A percentile compares a stretch with the other conserved stretches of the same genome.
Conservation (phyloP, 768 basidiomycete genomes). For the Panaeolus papilionaceus region DNA sequence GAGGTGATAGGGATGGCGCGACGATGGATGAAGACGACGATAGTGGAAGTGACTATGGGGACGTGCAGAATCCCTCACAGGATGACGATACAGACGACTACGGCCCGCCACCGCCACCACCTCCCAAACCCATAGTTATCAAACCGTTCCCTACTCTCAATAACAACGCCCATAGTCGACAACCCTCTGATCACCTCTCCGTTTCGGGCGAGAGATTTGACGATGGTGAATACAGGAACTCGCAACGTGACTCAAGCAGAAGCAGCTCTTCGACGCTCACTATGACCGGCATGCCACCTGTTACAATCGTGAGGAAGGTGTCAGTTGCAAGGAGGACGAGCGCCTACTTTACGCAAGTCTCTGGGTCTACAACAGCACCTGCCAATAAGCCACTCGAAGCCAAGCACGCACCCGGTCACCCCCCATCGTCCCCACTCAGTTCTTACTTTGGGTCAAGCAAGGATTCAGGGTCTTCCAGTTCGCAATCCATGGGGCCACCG, state of each 20-base stretch:
- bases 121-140: not conserved
- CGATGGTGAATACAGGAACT: conserved; percentile 20
- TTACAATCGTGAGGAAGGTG: conserved; percentile 51
- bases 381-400: conserved; percentile 16
- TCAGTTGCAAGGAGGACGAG: conserved; percentile 56
- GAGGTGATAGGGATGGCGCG: not conserved
- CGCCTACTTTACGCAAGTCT: conserved; percentile 52
- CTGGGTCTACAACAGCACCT: conserved; percentile 16
- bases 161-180: not conserved
- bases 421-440: conserved; percentile 53
- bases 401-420: conserved; percentile 2
- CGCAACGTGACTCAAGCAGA: conserved; percentile 51
- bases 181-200: conserved; percentile 5
- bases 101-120: conserved; percentile 2
- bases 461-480: conserved; percentile 47
- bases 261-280: conserved; percentile 56
- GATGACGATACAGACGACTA: conserved; percentile 6
- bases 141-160: conserved; percentile 10
- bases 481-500: conserved; percentile 45
- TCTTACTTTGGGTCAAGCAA: conserved; percentile 53
- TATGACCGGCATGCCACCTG: conserved; percentile 42
- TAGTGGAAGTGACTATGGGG: not conserved
- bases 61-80: not conserved
- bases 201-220: not conserved
- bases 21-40: not conserved